These are phyloP conservation scores for Scutellaria barbata DNA, from an alignment of 257 asterid genomes.

Conservation along the genomic window DNA sequence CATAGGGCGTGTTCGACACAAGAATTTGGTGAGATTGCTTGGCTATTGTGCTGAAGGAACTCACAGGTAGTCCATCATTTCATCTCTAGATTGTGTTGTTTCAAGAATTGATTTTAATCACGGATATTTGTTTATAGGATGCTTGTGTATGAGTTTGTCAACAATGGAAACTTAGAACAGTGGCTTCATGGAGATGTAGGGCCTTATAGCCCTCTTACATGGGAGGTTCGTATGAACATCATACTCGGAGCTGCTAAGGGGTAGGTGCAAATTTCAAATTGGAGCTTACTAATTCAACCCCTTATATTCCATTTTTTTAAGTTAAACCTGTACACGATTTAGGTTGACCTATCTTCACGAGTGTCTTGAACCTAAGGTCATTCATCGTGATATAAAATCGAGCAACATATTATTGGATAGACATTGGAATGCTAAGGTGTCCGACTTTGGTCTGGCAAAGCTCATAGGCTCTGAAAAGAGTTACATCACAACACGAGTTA, in stretches of 20 bases:
- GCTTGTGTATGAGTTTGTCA: slow-evolving; percentile 87
- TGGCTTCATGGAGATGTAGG: slow-evolving; percentile 99
- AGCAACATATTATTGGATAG: slow-evolving; percentile 83
- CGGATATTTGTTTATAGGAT: slow-evolving; percentile 48
- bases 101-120: too few species aligned
- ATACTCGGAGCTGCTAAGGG: slow-evolving; percentile 94
- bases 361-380: slow-evolving; percentile 94
- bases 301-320: background rate
- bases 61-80: slow-evolving; percentile 59
- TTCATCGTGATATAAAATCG: slow-evolving; percentile 89
- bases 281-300: background rate
- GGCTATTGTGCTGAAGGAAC: slow-evolving; percentile 97
- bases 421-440: slow-evolving; percentile 80
- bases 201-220: slow-evolving; percentile 77
- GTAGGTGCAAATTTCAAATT: slow-evolving; percentile 40
- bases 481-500: slow-evolving; percentile 83
- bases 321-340: slow-evolving; percentile 28
- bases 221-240: slow-evolving; percentile 91
- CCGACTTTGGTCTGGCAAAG: slow-evolving; percentile 91
- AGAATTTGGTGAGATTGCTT: slow-evolving; percentile 87
- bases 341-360: slow-evolving; percentile 89
- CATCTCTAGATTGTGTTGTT: too few species aligned
- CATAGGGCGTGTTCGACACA: slow-evolving; percentile 88
- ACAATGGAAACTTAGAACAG: slow-evolving; percentile 90
- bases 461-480: slow-evolving; percentile 84